These are phyloP conservation scores for Candida dubliniensis DNA, from an alignment of 1,139 yeast species.

Conservation along the genomic window DNA sequence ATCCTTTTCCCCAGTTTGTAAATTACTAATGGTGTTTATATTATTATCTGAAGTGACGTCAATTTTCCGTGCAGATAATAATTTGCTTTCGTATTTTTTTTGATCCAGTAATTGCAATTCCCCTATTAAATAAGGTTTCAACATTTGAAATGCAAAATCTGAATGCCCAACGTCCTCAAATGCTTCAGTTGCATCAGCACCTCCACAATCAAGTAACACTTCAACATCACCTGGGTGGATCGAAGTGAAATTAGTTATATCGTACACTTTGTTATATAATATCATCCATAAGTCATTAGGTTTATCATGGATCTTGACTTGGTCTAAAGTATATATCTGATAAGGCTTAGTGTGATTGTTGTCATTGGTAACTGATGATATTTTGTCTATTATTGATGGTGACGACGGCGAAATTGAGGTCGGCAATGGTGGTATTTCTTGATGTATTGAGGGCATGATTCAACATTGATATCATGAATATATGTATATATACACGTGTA, in stretches of 20 bases:
- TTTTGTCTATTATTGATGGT: background rate
- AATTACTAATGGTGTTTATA: too few species aligned
- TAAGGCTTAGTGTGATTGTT: background rate
- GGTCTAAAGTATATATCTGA: constrained; percentile 23
- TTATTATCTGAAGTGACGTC: too few species aligned
- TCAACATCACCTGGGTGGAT: constrained; percentile 74
- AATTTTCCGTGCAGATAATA: background rate
- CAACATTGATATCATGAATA: background rate
- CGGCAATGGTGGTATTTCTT: too few species aligned
- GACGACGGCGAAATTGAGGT: background rate
- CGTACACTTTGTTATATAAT: constrained; percentile 61
- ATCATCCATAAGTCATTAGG: constrained; percentile 66
- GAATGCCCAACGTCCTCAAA: constrained; percentile 56
- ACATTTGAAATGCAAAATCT: constrained; percentile 42
- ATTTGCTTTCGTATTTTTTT: constrained; percentile 5
- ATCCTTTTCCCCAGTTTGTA: too few species aligned
- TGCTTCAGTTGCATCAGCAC: constrained; percentile 68
- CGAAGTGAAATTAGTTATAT: constrained; percentile 49
- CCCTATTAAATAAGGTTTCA: constrained; percentile 40
- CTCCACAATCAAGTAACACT: constrained; percentile 67
- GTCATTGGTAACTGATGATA: background rate
- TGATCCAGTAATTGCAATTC: constrained; percentile 25
- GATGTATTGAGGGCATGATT: constrained; percentile 2
- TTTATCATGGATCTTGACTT: constrained; percentile 46
- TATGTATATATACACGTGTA: background rate